phyloP scores from a whole-genome alignment of 495 filamentous ascomycete species.

The Neurospora sp. region DNA sequence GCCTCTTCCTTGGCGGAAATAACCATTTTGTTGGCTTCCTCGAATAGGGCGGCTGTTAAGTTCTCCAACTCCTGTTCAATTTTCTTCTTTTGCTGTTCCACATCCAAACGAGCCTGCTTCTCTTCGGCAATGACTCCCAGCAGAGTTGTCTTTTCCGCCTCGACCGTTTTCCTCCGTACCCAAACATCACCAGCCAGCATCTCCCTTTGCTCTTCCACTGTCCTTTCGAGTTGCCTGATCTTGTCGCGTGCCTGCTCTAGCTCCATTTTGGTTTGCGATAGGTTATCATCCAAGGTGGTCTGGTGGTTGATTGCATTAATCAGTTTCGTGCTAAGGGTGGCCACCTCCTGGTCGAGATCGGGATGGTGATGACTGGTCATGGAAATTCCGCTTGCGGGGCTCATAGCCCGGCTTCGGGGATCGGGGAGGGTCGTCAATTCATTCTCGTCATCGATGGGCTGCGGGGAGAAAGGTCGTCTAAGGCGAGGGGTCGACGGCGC shows the following conservation, averaged over 20 bases:
- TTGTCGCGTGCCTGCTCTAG: constrained; percentile 62
- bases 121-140: constrained; percentile 46
- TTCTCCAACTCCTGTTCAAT: constrained; percentile 75
- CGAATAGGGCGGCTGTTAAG: constrained; percentile 81
- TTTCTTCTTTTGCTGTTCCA: constrained; percentile 60
- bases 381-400: constrained; percentile 18
- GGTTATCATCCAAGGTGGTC: constrained; percentile 80
- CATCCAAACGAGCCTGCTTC: constrained; percentile 56
- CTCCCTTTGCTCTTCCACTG: constrained; percentile 34
- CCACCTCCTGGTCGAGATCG: constrained; percentile 79
- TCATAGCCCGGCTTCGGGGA: constrained; percentile 33
- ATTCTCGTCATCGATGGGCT: constrained; percentile 30
- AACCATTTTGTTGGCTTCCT: constrained; percentile 97
- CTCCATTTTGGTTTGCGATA: constrained; percentile 74
- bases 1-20: constrained; percentile 44
- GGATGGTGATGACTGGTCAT: constrained; percentile 43
- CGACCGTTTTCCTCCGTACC: constrained; percentile 45
- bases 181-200: constrained; percentile 62
- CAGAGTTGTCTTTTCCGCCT: constrained; percentile 32
- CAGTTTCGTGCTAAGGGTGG: constrained; percentile 84
- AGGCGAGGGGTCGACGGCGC: constrained; percentile 21
- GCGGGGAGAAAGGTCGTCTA: constrained; percentile 19
- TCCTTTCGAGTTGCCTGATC: constrained; percentile 57
- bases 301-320: constrained; percentile 97
- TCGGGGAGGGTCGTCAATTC: constrained; percentile 42